phyloP scores from a whole-genome alignment of 2,329 filamentous ascomycete species.

The Colletotrichum coccodes region DNA sequence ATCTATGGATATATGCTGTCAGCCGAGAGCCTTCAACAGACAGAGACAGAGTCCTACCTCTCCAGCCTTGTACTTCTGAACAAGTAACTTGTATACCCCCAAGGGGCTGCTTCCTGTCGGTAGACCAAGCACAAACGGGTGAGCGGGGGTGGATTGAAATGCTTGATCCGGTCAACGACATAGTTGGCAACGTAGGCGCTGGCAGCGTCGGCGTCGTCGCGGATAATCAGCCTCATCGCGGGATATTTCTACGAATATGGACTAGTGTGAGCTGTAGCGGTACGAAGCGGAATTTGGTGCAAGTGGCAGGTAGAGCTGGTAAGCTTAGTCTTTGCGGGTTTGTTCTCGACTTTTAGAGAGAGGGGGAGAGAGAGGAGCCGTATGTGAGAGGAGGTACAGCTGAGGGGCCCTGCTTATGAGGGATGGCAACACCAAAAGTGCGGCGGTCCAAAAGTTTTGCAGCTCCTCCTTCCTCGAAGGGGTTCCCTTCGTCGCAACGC shows the following conservation, averaged over 20 bases:
- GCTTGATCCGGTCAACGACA: slow-evolving; percentile 83
- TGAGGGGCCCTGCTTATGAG: slow-evolving; percentile 27
- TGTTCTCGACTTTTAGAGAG: slow-evolving; percentile 1
- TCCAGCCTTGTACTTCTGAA: slow-evolving; percentile 75
- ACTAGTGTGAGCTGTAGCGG: slow-evolving; percentile 30
- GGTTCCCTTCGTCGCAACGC: slow-evolving; percentile 13
- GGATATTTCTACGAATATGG: slow-evolving; percentile 34
- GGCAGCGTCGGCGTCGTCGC: slow-evolving; percentile 74
- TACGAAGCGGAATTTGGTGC: not conserved
- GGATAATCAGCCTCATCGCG: slow-evolving; percentile 84
- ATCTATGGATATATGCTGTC: slow-evolving; percentile 58
- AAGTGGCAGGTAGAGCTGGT: not conserved
- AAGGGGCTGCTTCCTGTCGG: slow-evolving; percentile 87
- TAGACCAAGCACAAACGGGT: slow-evolving; percentile 84
- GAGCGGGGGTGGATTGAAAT: slow-evolving; percentile 78
- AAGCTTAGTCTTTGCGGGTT: not conserved
- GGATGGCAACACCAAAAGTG: not conserved
- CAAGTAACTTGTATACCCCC: slow-evolving; percentile 80
- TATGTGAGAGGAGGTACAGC: not conserved
- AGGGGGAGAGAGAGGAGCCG: not conserved
- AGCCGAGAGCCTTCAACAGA: not conserved
- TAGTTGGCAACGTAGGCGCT: slow-evolving; percentile 85
- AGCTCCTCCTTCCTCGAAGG: not conserved
- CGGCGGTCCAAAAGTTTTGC: not conserved
- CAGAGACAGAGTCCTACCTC: slow-evolving; percentile 49